These are phyloP conservation scores for Biancaea sappan DNA, from an alignment of 306 rosid species.

Conservation along the genomic window DNA sequence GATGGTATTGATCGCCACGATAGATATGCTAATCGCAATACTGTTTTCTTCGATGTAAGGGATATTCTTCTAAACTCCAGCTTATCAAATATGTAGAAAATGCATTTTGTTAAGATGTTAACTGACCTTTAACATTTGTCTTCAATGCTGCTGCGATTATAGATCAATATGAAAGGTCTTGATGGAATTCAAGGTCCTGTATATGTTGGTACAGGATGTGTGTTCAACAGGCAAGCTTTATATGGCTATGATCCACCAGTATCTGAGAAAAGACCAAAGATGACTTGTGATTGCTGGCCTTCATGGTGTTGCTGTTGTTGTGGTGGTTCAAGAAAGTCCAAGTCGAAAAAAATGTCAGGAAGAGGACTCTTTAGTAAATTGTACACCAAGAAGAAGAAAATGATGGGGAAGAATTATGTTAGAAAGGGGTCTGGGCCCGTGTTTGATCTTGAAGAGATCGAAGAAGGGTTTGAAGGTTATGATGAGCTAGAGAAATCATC, in stretches of 20 bases:
- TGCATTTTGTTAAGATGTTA: not conserved
- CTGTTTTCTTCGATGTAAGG: slow-evolving; percentile 82
- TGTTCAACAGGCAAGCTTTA: slow-evolving; percentile 56
- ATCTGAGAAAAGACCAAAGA: slow-evolving; percentile 53
- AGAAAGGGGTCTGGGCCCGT: slow-evolving; percentile 63
- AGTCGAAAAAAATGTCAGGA: slow-evolving; percentile 76
- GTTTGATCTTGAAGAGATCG: slow-evolving; percentile 96
- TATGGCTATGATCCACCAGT: slow-evolving; percentile 56
- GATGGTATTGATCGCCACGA: slow-evolving; percentile 95
- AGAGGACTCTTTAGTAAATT: slow-evolving; percentile 64
- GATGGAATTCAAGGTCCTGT: slow-evolving; percentile 62
- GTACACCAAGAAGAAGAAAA: slow-evolving; percentile 77
- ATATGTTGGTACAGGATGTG: slow-evolving; percentile 54
- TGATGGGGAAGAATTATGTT: slow-evolving; percentile 73
- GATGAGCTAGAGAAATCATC: slow-evolving; percentile 99
- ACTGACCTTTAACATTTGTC: not conserved
- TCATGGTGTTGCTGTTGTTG: slow-evolving; percentile 87
- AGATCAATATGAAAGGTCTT: slow-evolving; percentile 63
- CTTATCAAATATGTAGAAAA: not conserved
- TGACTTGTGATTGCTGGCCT: slow-evolving; percentile 62
- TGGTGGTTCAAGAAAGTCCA: slow-evolving; percentile 77
- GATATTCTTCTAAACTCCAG: slow-evolving; percentile 1
- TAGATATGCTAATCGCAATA: slow-evolving; percentile 90
- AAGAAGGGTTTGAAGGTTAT: slow-evolving; percentile 97
- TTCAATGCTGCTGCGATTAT: slow-evolving; percentile 30